Evolutionary conservation across 2,329 filamentous ascomycete genomes (phyloP), one percentile per base, ranked within the genome.

Genomic region (Lachnellula suecica): DNA sequence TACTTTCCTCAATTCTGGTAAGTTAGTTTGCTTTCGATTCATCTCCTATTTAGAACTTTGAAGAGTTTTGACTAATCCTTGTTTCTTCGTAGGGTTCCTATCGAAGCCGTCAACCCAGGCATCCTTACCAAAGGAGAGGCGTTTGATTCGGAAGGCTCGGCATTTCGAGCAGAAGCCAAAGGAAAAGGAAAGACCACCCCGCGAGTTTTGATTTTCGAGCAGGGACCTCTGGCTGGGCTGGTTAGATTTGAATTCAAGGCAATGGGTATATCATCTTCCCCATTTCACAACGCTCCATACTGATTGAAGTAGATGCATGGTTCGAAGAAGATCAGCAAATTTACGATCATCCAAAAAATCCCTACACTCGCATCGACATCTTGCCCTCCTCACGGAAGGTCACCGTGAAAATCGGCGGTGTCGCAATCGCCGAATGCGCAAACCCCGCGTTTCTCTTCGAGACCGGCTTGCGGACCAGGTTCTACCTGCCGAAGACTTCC

Each of bases 281-380:
- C 10, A 13, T 4, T 19, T 17, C n/a, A 17, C 19, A 13, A 5
- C n/a, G 10, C 1, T 10, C 4, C 11, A 17, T 40, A 23, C 22
- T 51, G 34, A 47, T 3, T 11, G 24, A 23, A 27, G 44, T 56
- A 38, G 73, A 76, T 44, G 65, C 72, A 44, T 78, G 75, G 75
- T 75, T 75, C 58, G 83, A 85, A 63, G 83, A 86, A 66, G 81
- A 84, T 45, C 69, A 70, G 1, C 79, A 75, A 1, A 79, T 86
- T 45, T 77, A 76, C 61, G 74, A 81, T 4, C 84, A 87, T 52
- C 84, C 83, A 1, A 85, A 85, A 56, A 83, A 87, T 49, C 84
- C 84, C 0, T 85, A 79, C 69, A 84, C 84, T 57, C 77, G 84
- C 11, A 71, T 88, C 54, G 83, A 87, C 53, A 77, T 84, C 22